Base-by-base conservation (phyloP, 257 asterid genomes). In the Solanum piurae region DNA sequence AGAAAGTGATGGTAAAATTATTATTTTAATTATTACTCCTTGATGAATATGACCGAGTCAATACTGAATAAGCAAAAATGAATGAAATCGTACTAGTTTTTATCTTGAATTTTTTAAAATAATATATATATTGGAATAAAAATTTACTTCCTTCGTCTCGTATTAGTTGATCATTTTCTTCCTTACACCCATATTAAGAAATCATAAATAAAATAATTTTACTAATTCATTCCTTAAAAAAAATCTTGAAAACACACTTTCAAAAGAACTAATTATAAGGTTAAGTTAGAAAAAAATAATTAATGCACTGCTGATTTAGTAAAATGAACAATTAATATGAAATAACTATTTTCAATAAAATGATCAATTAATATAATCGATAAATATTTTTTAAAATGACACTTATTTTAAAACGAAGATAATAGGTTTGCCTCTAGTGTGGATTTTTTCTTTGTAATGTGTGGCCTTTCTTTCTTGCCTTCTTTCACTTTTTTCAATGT, bases 401-500 rank as follows among this genome's bases (percentile, higher is more conserved):
- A 7, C n/a, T 58, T 58, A 58, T 58, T 58, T 58, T 20, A 20
- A 58, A 58, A 58, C 71, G 71, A 3, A 62, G 1, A 10, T 55
- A 18, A 4, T 9, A 27, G 83, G n/a, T 72, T 64, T 66, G 69
- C 66, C 77, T 69, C 84, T 44, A 21, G 6, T 5, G 16, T 74
- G 46, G 5, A 16, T 21, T 83, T 58, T 83, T 37, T 83, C n/a
- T 31, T 34, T 83, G 86, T 84, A 27, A 31, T n/a, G 87, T 44
- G 77, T 80, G 66, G 66, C 68, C 85, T 44, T 80, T 80, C 69
- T 62, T 62, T 62, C 31, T n/a, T 62, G 71, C 71, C 71, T 4
- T 62, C 31, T 64, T 60, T 44, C 80, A 87, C 92, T 89, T 88
- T 90, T 82, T 91, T 89, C 91, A 86, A 89, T 90, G 92, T 84